Conservation (phyloP, 163 green algal species). For the Prototheca wickerhamii region DNA sequence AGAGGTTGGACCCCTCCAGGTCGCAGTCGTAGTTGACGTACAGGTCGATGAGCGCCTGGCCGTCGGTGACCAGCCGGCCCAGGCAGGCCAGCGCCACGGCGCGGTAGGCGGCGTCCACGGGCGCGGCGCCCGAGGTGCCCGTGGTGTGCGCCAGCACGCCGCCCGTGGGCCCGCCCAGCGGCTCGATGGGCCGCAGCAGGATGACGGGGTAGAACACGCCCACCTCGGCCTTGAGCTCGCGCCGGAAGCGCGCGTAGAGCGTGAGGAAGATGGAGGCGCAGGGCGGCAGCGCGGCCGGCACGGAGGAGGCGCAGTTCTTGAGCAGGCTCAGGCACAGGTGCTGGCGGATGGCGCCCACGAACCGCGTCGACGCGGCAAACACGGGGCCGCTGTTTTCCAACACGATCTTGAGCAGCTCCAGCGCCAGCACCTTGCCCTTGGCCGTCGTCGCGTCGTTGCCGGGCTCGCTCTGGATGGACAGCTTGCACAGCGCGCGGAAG, state of each 20-base stretch:
- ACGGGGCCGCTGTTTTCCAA: conserved; percentile 84
- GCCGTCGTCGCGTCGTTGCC: conserved; percentile 59
- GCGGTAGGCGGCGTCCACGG: conserved; percentile 45
- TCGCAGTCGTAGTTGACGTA: conserved; percentile 99
- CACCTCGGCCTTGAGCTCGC: conserved; percentile 55
- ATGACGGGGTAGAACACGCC: conserved; percentile 98
- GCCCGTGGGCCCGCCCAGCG: conserved; percentile 17
- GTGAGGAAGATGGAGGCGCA: conserved; percentile 87
- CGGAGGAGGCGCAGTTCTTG: conserved; percentile 72
- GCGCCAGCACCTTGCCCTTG: conserved; percentile 70
- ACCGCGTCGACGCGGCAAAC: conserved; percentile 75
- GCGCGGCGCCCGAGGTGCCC: not conserved
- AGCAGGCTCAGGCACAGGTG: conserved; percentile 92
- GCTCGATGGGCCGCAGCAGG: conserved; percentile 84
- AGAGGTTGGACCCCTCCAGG: conserved; percentile 86
- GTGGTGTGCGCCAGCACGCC: not conserved
- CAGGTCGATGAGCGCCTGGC: conserved; percentile 90
- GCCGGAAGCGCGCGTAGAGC: conserved; percentile 74
- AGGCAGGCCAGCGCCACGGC: conserved; percentile 74
- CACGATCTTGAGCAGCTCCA: conserved; percentile 93
- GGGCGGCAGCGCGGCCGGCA: conserved; percentile 32
- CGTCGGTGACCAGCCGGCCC: conserved; percentile 63
- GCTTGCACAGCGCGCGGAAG: conserved; percentile 94
- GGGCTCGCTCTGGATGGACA: conserved; percentile 74
- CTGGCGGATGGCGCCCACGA: conserved; percentile 79